Percentiles rank a stretch among this genome's conserved stretches.
Conservation (phyloP, 805 yeast genomes). For the Clavispora vitiphila region DNA sequence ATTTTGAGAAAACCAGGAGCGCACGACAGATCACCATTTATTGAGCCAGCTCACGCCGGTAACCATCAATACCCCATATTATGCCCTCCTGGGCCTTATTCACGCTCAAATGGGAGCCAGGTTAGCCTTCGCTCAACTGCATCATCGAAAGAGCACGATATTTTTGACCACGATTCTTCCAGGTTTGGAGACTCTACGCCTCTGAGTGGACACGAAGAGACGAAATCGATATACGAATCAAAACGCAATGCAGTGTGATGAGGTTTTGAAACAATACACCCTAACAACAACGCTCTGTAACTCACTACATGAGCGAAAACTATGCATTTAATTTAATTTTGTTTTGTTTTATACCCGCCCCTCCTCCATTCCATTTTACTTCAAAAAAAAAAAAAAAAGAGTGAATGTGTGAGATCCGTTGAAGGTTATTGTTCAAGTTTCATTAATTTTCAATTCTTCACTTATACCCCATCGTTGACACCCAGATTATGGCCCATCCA, state of each 20-base stretch:
- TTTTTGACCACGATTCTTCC: slow-evolving; percentile 23
- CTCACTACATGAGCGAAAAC: background rate
- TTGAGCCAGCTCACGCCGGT: slow-evolving; percentile 4
- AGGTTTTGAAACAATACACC: background rate
- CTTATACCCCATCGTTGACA: background rate
- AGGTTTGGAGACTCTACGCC: slow-evolving; percentile 27
- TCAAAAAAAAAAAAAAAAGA: too few species aligned
- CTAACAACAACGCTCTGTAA: background rate
- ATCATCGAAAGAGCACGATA: slow-evolving; percentile 16
- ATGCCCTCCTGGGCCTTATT: slow-evolving; percentile 6
- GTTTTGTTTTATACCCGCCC: background rate
- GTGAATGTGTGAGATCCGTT: background rate
- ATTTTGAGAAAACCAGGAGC: background rate
- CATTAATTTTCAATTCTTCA: background rate
- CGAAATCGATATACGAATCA: slow-evolving; percentile 1
- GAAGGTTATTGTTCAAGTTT: background rate
- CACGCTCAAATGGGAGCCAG: slow-evolving; percentile 19
- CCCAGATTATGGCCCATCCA: background rate
- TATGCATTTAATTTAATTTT: background rate
- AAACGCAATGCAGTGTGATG: background rate
- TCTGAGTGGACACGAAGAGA: slow-evolving; percentile 24
- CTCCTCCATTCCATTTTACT: background rate
- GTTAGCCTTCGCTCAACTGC: slow-evolving; percentile 23
- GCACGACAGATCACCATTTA: background rate
- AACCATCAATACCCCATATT: slow-evolving; percentile 8